phyloP scores from a whole-genome alignment of 2,329 filamentous ascomycete genomes.

The Boeremia lycopersici region DNA sequence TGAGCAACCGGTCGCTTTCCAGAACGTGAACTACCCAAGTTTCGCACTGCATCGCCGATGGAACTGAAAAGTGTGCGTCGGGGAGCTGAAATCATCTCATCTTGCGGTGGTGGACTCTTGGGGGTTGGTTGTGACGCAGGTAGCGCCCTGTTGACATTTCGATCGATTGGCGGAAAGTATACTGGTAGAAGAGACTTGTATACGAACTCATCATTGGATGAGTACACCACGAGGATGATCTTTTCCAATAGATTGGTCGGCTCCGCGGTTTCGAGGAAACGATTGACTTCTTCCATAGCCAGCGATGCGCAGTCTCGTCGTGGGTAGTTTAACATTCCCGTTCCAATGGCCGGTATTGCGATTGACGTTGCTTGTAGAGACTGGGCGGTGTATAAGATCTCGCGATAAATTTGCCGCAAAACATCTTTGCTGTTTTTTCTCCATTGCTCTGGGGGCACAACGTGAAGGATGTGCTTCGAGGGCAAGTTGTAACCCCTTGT shows the following conservation, averaged over 20 bases:
- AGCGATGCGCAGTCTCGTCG: slow-evolving; percentile 34
- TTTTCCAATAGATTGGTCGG: slow-evolving; percentile 30
- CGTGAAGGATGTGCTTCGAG: slow-evolving; percentile 38
- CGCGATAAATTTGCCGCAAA: slow-evolving; percentile 37
- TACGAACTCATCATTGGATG: slow-evolving; percentile 36
- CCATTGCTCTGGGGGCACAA: slow-evolving; percentile 35
- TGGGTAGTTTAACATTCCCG: slow-evolving; percentile 38
- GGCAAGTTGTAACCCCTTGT: slow-evolving; percentile 38
- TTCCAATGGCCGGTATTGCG: slow-evolving; percentile 43
- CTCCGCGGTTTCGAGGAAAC: slow-evolving; percentile 35
- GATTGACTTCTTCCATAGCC: slow-evolving; percentile 42
- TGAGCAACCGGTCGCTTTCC: slow-evolving; percentile 15
- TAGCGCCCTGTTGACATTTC: slow-evolving; percentile 20
- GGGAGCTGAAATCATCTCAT: slow-evolving; percentile 7
- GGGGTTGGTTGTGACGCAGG: background rate
- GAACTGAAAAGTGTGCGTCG: slow-evolving; percentile 25
- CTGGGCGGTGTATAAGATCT: slow-evolving; percentile 32
- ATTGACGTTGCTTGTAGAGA: slow-evolving; percentile 36
- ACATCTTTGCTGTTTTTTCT: slow-evolving; percentile 29
- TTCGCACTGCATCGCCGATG: slow-evolving; percentile 31
- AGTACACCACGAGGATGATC: slow-evolving; percentile 40
- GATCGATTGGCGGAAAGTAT: slow-evolving; percentile 37
- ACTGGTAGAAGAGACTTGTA: slow-evolving; percentile 42
- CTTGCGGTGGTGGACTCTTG: background rate
- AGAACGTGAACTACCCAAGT: slow-evolving; percentile 21